These are phyloP conservation scores for Phylloporus sp. DNA, from an alignment of 768 basidiomycete species.

Conservation along the genomic window DNA sequence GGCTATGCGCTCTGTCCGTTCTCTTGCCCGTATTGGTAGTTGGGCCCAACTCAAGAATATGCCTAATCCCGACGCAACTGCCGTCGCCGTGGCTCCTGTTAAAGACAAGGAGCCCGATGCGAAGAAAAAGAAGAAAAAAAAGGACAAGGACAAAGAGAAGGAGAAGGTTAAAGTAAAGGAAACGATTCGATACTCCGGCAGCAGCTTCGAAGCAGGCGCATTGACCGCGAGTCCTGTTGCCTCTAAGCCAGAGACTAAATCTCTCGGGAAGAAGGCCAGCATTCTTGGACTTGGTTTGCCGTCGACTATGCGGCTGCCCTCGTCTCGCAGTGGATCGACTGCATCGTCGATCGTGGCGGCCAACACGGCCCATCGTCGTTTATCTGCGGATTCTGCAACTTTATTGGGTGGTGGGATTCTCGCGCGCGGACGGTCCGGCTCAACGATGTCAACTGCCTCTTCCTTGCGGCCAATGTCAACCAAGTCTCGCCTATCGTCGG, in stretches of 20 bases:
- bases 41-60: conserved; percentile 57
- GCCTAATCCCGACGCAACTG: conserved; percentile 29
- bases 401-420: conserved; percentile 29
- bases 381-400: conserved; percentile 32
- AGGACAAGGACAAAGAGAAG: conserved; percentile 35
- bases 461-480: conserved; percentile 47
- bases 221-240: conserved; percentile 37
- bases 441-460: conserved; percentile 37
- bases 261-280: conserved; percentile 49
- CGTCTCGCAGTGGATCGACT: conserved; percentile 31
- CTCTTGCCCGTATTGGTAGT: conserved; percentile 65
- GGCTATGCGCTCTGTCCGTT: conserved; percentile 72
- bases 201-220: conserved; percentile 66
- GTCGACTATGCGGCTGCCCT: conserved; percentile 46
- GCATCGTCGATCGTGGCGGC: conserved; percentile 30
- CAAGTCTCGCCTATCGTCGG: conserved; percentile 36
- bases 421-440: conserved; percentile 34
- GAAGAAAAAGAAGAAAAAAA: conserved; percentile 37
- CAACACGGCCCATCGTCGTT: conserved; percentile 11
- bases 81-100: conserved; percentile 21
- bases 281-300: conserved; percentile 61
- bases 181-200: conserved; percentile 45
- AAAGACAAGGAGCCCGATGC: conserved; percentile 29
- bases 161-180: conserved; percentile 31
- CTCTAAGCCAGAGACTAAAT: conserved; percentile 26